Evolutionary conservation across 345 rosid species (phyloP), one percentile per base, ranked within the genome.

Genomic region (Noccaea bulbosa): DNA sequence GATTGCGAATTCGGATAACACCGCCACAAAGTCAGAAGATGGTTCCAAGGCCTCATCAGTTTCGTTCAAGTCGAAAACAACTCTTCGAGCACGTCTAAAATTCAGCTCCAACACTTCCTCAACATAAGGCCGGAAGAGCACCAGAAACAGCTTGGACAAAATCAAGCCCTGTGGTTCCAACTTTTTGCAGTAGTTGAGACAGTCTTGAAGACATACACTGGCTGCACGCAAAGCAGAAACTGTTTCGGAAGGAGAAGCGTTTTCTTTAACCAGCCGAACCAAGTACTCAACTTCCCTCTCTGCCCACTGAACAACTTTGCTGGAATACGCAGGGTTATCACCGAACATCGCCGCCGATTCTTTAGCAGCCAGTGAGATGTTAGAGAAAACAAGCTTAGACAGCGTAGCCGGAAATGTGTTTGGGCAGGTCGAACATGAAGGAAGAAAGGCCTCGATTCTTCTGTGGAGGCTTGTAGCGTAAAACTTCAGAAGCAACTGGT

Each of bases 41-140:
- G 79, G 63, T 17, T 79, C 80, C 74, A 80, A 79, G 81, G 82
- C 81, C 68, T 84, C 95, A 50, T 84, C 83, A 32, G 58, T 72
- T 77, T 84, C 93, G 41, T 76, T 71, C 73, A 77, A 74, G 75
- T 86, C 83, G 47, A 94, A 85, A 78, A 83, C 66, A 40, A 75
- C 75, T 80, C 73, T 94, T 71, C 93, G 81, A 22, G 97, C 97
- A 74, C 88, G 80, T 84, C 96, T 84, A 72, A 86, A 86, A 65
- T 89, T 94, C 83, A 85, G 77, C 84, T 94, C 99, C 32, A 94
- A 65, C 63, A 88, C 99, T 85, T 94, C 97, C 65, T 91, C 97
- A 52, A 94, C 82, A 67, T 84, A 94, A 2, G 99, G 95, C 47
- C 88, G 86, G 65, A 86, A 65, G 51, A 93, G 87, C 72, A 93